phyloP scores from a whole-genome alignment of 352 stramenopile genomes.

The Blastocystis sp. region DNA sequence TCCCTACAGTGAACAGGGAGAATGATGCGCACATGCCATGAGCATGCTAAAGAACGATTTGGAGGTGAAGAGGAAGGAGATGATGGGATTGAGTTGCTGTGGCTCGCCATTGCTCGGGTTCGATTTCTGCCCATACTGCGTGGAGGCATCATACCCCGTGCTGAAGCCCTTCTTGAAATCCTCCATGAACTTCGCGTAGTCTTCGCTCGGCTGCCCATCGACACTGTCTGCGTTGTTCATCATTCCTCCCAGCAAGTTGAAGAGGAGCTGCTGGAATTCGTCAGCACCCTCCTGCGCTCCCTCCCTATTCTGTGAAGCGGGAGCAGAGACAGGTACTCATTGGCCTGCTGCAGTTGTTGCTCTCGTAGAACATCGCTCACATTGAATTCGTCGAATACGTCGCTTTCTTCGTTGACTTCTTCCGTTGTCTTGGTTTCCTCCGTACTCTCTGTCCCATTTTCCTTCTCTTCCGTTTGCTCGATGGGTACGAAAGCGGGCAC shows the following conservation, averaged over 20 bases:
- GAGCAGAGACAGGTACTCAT: too few relatives aligned
- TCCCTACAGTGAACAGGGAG: neutral
- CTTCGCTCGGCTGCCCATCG: neutral
- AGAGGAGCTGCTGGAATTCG: constrained; percentile 36
- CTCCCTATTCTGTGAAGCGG: neutral
- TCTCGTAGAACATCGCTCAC: too few relatives aligned
- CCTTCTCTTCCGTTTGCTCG: neutral
- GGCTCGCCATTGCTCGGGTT: neutral
- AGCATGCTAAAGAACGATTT: neutral
- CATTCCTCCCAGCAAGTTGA: neutral
- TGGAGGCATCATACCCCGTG: neutral
- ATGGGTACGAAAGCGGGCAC: neutral
- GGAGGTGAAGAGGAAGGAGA: constrained; percentile 25
- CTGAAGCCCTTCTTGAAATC: constrained; percentile 34
- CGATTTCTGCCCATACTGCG: neutral
- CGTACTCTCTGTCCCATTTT: neutral
- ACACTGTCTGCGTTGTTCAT: neutral
- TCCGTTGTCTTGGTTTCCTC: constrained; percentile 51
- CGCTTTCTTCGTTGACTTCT: constrained; percentile 51
- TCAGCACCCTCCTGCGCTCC: neutral
- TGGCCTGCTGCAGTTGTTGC: too few relatives aligned
- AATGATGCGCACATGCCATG: neutral
- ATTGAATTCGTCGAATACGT: neutral
- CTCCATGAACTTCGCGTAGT: neutral
- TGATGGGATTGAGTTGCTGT: neutral